Conservation (phyloP, 2,329 filamentous ascomycete genomes). For the Aphanocladium album region DNA sequence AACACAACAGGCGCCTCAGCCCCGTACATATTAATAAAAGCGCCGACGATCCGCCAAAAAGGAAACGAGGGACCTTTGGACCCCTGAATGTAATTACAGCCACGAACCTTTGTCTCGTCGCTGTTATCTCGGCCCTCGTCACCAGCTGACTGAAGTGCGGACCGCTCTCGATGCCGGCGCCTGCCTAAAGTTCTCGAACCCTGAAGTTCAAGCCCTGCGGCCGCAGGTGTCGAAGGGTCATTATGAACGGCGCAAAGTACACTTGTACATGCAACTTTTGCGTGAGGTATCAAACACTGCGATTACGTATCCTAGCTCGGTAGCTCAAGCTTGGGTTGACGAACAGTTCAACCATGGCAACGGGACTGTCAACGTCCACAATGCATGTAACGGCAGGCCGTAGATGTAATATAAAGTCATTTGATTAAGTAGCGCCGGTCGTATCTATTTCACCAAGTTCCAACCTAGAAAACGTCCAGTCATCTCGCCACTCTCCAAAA, state of each 20-base stretch:
- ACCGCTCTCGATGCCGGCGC: no score
- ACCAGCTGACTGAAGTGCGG: background rate
- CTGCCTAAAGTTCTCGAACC: background rate
- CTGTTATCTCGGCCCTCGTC: background rate
- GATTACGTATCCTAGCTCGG: no score
- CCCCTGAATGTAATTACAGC: background rate
- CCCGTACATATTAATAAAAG: background rate
- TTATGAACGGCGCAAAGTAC: no score
- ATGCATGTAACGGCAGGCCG: no score
- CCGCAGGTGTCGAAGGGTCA: no score
- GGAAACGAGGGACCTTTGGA: background rate
- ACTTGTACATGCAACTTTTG: no score
- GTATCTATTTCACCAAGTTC: background rate
- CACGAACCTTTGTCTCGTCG: background rate
- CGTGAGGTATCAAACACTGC: no score
- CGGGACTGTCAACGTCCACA: no score
- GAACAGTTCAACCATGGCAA: no score
- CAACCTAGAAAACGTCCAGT: background rate
- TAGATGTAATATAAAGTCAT: background rate
- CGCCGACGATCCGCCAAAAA: background rate
- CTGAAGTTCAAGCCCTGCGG: no score
- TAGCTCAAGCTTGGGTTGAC: no score
- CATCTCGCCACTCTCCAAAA: constrained; percentile 4
- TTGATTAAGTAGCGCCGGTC: constrained; percentile 2
- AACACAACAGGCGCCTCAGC: background rate